phyloP scores from a whole-genome alignment of 768 basidiomycete genomes.

The Pleurotus tuber-regium region DNA sequence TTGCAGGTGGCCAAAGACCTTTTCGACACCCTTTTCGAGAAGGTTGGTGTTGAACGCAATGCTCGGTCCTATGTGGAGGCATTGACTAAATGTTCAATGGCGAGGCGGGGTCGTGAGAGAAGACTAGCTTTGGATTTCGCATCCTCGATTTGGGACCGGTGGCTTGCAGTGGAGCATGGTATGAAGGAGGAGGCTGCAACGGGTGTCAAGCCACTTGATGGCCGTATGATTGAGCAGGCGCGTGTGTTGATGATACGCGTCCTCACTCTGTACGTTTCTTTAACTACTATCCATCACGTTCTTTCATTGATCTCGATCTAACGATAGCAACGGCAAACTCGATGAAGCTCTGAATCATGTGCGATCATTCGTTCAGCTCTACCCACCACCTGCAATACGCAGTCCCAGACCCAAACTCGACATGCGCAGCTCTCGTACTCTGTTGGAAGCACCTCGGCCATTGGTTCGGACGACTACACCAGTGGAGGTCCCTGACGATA shows the following conservation, averaged over 20 bases:
- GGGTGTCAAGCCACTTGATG: constrained; percentile 27
- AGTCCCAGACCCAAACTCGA: constrained; percentile 37
- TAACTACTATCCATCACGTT: too few relatives aligned
- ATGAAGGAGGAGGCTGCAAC: constrained; percentile 19
- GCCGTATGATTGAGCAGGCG: constrained; percentile 63
- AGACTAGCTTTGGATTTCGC: constrained; percentile 48
- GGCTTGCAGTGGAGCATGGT: constrained; percentile 46
- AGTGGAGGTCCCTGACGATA: constrained; percentile 65
- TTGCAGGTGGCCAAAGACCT: constrained; percentile 46
- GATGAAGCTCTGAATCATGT: constrained; percentile 56
- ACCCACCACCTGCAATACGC: constrained; percentile 57
- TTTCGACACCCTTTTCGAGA: constrained; percentile 51
- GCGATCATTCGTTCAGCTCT: constrained; percentile 57
- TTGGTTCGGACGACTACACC: constrained; percentile 67
- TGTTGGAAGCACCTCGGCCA: constrained; percentile 54
- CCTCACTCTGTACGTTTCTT: constrained; percentile 53
- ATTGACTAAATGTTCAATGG: constrained; percentile 59
- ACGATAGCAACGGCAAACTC: constrained; percentile 44
- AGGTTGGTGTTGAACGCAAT: constrained; percentile 41
- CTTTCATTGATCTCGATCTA: too few relatives aligned
- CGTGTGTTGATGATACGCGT: constrained; percentile 69
- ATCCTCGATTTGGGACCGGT: constrained; percentile 64
- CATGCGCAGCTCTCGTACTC: constrained; percentile 57
- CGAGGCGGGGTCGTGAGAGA: constrained; percentile 45
- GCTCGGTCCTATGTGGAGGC: constrained; percentile 61